Percentiles rank a stretch among this genome's conserved stretches.
Conservation (phyloP, 1,284 basidiomycete species). For the Inonotus obliquus region DNA sequence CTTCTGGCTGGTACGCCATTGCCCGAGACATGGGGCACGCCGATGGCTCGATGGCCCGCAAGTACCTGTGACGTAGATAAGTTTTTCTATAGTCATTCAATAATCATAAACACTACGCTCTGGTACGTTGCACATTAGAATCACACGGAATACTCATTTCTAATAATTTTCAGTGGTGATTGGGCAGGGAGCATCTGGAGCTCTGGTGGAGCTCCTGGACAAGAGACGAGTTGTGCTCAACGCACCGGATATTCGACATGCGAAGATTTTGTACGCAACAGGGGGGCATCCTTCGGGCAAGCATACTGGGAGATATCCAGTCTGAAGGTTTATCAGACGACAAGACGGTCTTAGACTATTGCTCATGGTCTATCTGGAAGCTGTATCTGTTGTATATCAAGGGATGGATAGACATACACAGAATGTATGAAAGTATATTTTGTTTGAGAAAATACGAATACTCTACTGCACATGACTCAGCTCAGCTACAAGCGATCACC, state of each 20-base stretch:
- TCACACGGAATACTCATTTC: background rate
- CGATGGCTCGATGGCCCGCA: conserved; percentile 73
- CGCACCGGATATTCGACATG: conserved; percentile 78
- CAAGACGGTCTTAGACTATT: conserved; percentile 9
- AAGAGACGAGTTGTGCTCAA: conserved; percentile 77
- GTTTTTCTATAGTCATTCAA: conserved; percentile 72
- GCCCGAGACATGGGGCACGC: conserved; percentile 69
- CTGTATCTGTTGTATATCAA: no score
- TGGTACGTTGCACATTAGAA: conserved; percentile 45
- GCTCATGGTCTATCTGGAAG: background rate
- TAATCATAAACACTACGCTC: conserved; percentile 80
- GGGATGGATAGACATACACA: no score
- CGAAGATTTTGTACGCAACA: conserved; percentile 65
- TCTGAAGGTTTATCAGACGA: conserved; percentile 59
- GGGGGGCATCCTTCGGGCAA: conserved; percentile 65
- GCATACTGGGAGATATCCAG: conserved; percentile 81
- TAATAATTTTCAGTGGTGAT: conserved; percentile 59
- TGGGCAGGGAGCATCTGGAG: conserved; percentile 85
- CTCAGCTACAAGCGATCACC: no score
- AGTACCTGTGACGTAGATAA: conserved; percentile 63
- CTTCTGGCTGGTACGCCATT: conserved; percentile 62
- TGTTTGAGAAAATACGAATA: no score
- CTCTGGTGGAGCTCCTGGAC: conserved; percentile 65
- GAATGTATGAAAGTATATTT: no score
- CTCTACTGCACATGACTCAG: no score